These are phyloP conservation scores for Penicillium fuscoglaucum DNA, from an alignment of 2,329 filamentous ascomycete species.

Conservation along the genomic window DNA sequence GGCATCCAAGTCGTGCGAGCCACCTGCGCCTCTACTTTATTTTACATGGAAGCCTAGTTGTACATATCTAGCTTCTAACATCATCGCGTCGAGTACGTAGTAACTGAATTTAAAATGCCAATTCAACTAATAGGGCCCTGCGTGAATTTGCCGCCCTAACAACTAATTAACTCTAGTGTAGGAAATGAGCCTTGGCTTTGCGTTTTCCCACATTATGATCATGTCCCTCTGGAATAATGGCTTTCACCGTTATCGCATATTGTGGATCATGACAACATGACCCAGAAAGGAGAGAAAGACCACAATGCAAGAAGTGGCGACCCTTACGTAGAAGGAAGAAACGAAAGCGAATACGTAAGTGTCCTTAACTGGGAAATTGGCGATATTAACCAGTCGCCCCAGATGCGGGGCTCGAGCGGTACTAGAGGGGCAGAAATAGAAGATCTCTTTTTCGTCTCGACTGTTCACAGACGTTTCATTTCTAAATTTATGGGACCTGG, in stretches of 20 bases:
- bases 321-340: background rate
- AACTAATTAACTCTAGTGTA: conserved; percentile 6
- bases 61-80: background rate
- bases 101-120: background rate
- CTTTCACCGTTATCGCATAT: background rate
- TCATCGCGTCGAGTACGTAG: background rate
- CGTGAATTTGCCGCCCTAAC: conserved; percentile 1
- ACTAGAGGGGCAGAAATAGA: background rate
- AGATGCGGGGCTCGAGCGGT: conserved; percentile 8
- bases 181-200: conserved; percentile 2
- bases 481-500: background rate
- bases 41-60: conserved; percentile 1
- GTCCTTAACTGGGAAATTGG: background rate
- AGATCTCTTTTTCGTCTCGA: background rate
- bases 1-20: background rate
- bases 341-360: conserved; percentile 4
- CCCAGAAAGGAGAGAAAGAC: background rate
- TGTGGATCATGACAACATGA: background rate
- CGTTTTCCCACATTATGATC: background rate
- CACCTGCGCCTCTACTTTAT: background rate
- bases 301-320: conserved; percentile 1
- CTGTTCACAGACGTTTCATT: conserved; percentile 4
- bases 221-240: background rate
- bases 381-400: background rate
- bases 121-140: background rate